Evolutionary conservation across 495 filamentous ascomycete genomes (phyloP).

Genomic region (Penicillium macrosclerotiorum): DNA sequence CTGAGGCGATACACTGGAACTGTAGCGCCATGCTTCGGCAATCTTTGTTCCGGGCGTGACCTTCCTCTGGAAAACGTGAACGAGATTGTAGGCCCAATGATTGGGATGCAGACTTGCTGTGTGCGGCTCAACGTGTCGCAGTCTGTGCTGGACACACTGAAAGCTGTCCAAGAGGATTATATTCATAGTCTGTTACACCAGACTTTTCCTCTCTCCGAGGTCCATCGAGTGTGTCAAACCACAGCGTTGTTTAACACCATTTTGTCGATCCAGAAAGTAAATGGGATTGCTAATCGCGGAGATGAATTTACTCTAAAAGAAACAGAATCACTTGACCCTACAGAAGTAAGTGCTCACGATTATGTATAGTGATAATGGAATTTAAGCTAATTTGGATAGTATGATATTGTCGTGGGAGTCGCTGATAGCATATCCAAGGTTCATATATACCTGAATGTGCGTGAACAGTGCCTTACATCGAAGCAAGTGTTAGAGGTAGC

Average conservation of each 20-base stretch:
- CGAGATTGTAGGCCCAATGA: conserved; percentile 33
- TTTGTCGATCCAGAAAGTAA: conserved; percentile 20
- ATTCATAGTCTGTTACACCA: conserved; percentile 32
- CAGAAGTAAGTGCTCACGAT: no score
- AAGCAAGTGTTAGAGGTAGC: no score
- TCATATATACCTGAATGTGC: no score
- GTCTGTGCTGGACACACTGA: conserved; percentile 19
- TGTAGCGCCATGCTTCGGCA: conserved; percentile 43
- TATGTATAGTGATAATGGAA: no score
- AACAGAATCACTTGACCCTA: no score
- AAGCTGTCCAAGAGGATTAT: conserved; percentile 32
- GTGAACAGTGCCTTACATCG: no score
- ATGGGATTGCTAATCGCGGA: no score
- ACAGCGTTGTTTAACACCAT: conserved; percentile 44
- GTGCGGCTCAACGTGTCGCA: conserved; percentile 19
- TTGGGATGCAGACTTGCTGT: conserved; percentile 36
- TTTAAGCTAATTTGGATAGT: no score
- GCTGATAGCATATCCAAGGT: no score
- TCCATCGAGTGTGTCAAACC: conserved; percentile 32
- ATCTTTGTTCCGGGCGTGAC: conserved; percentile 27
- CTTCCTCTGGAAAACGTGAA: conserved; percentile 25
- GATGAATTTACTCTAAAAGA: no score
- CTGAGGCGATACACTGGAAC: conserved; percentile 39
- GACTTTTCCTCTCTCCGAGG: conserved; percentile 33
- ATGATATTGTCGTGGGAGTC: no score